Base-by-base conservation (phyloP, 352 stramenopile species). In the Thraustochytrium striatum region DNA sequence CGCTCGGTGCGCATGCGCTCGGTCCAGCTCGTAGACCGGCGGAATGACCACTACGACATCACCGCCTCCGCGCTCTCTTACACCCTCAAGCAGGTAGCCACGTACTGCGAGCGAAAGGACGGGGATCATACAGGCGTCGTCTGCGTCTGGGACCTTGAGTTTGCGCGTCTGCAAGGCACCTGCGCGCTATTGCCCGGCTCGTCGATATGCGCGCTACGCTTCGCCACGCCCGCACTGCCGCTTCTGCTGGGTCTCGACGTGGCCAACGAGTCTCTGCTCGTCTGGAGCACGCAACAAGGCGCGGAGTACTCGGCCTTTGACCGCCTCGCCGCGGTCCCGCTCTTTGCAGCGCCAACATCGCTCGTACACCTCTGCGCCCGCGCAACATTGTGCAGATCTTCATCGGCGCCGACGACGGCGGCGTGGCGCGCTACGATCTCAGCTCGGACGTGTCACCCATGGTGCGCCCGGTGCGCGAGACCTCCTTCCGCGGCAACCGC, bases 111-210 rank as follows among this genome's bases (percentile, higher is more conserved):
- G 32, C 35, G 30, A 75, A 21, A 36, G 1, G 41, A 9, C n/a
- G 32, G 57, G 30, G n/a, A n/a, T 25, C 21, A 21, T 19, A 50
- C 13, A 65, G 57, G 57, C 38, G 62, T 73, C 13, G 36, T 73
- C 32, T 73, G 41, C 41, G 33, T 73, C 41, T 73, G 62, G 62
- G 62, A 73, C 47, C 44, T 73, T 16, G 62, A 73, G 32, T 73
- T 73, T 36, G 62, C 44, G 35, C 62, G 62, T 21, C 62, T 73
- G 11, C 19, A 38, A 7, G 62, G 62, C 32, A 36, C 62, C n/a
- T 73, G 62, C 41, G n/a, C n/a, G 13, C n/a, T 36, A 32, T 28
- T 65, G 8, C 62, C 8, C 25, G 39, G 32, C 39, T 65, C n/a
- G 11, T 28, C 38, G 44, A 25, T 73, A 16, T 21, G n/a, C 39